phyloP scores from a whole-genome alignment of 1,284 basidiomycete species.

The Cystobasidium pallidum region DNA sequence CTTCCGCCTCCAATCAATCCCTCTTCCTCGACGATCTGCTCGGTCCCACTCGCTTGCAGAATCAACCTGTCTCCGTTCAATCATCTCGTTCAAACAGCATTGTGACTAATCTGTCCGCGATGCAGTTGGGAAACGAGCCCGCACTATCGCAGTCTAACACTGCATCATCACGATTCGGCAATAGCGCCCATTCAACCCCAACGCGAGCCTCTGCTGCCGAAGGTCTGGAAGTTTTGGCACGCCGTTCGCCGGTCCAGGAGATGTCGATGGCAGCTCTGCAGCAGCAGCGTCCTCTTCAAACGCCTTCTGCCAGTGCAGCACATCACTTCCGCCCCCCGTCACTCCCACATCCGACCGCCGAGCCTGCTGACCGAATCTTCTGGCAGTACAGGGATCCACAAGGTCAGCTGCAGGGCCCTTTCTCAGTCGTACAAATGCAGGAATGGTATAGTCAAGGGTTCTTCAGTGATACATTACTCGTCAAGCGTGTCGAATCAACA shows the following conservation, averaged over 20 bases:
- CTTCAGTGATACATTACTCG: conserved; percentile 78
- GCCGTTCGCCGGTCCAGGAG: conserved; percentile 41
- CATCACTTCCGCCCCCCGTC: conserved; percentile 43
- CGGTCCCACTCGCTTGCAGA: conserved; percentile 22
- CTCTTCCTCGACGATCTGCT: conserved; percentile 36
- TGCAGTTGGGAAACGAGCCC: background rate
- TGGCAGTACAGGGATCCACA: conserved; percentile 53
- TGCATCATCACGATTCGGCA: conserved; percentile 1
- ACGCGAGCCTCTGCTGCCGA: conserved; percentile 28
- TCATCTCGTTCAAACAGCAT: conserved; percentile 30
- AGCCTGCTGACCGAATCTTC: conserved; percentile 41
- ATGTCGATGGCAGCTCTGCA: conserved; percentile 41
- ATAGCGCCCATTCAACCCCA: conserved; percentile 15
- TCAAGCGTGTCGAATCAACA: conserved; percentile 54
- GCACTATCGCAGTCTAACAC: background rate
- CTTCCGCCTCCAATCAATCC: conserved; percentile 17
- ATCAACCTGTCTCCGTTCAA: conserved; percentile 13
- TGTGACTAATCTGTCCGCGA: conserved; percentile 6
- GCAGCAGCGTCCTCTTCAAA: conserved; percentile 27
- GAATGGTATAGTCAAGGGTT: conserved; percentile 93
- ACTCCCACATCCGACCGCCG: conserved; percentile 31
- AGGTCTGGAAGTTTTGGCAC: conserved; percentile 35
- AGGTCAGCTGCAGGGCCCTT: conserved; percentile 67
- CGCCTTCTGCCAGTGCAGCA: conserved; percentile 29
- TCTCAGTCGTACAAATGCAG: conserved; percentile 88